Evolutionary conservation across 2,329 filamentous ascomycete genomes (phyloP), one percentile per base, ranked within the genome.

Genomic region (Sporothrix euskadiensis): DNA sequence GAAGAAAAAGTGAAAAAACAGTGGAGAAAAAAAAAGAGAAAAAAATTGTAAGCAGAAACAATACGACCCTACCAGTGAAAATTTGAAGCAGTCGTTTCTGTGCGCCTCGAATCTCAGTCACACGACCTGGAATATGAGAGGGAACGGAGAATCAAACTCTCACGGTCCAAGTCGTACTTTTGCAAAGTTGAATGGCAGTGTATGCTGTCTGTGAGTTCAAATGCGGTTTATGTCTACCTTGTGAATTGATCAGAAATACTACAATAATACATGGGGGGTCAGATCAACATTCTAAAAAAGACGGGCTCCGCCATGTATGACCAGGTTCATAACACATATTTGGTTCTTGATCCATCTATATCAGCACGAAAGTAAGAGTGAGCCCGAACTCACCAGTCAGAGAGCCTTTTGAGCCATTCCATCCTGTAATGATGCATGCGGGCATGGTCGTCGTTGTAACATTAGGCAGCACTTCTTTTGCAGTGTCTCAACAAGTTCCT

Each of bases 391-490:
- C 16, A 10, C 26, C 10, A 49, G 63, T 22, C 44, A 47, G 41
- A 26, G 41, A 32, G 39, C 41, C 8, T 12, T 49, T 10, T 3
- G 2, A 26, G n/a, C 6, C 5, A 19, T 22, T 49, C 26, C 14
- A 4, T 49, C 5, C 22, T 10, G 22, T n/a, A n/a, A 49, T 49
- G 41, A 32, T 49, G 41, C 39, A 19, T 32, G 19, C 63, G n/a
- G 10, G 63, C 63, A 49, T 66, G 6, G 41, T 12, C 5, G 63
- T 63, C 35, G 19, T 10, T 66, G 22, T 66, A 19, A 32, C 22
- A 32, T 66, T 66, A 49, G 63, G 63, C 63, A 66, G 63, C 63
- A 66, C 49, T 66, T 66, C 14, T 12, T 26, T 26, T 49, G 5
- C 26, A 14, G 22, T 49, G 59, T 10, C 22, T 32, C 22, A 6